phyloP scores from a whole-genome alignment of 2,329 filamentous ascomycete species.

The Bipolaris gigantea region DNA sequence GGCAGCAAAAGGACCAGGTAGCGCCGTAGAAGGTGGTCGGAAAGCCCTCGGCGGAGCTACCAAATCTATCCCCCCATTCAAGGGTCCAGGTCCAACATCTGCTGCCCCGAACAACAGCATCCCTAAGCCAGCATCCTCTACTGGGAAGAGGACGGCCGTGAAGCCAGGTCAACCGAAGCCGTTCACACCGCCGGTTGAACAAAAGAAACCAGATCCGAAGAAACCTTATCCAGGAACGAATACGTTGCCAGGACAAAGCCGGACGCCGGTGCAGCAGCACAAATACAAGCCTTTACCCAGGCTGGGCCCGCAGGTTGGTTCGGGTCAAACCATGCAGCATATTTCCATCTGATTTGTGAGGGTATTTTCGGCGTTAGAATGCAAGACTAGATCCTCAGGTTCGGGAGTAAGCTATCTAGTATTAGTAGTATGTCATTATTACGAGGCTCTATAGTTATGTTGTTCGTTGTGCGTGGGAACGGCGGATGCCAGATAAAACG shows the following conservation, averaged over 20 bases:
- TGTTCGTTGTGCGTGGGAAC: not conserved
- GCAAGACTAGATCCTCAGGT: not conserved
- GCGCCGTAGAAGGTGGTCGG: conserved; percentile 11
- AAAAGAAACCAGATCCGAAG: conserved; percentile 18
- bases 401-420: not conserved
- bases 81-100: conserved; percentile 1
- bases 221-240: conserved; percentile 38
- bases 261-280: conserved; percentile 29
- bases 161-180: conserved; percentile 32
- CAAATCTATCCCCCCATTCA: conserved; percentile 11
- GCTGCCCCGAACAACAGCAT: conserved; percentile 13
- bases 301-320: conserved; percentile 27
- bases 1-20: conserved; percentile 9
- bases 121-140: conserved; percentile 21
- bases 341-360: conserved; percentile 10
- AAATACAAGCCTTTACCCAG: conserved; percentile 32
- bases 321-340: conserved; percentile 36
- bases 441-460: not conserved
- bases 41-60: conserved; percentile 17
- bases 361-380: not conserved
- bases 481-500: not conserved
- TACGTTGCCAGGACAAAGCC: conserved; percentile 31
- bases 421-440: not conserved
- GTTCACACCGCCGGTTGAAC: conserved; percentile 23
- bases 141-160: conserved; percentile 34